phyloP scores from a whole-genome alignment of 495 filamentous ascomycete genomes.

The Beverwykella pulmonaria region DNA sequence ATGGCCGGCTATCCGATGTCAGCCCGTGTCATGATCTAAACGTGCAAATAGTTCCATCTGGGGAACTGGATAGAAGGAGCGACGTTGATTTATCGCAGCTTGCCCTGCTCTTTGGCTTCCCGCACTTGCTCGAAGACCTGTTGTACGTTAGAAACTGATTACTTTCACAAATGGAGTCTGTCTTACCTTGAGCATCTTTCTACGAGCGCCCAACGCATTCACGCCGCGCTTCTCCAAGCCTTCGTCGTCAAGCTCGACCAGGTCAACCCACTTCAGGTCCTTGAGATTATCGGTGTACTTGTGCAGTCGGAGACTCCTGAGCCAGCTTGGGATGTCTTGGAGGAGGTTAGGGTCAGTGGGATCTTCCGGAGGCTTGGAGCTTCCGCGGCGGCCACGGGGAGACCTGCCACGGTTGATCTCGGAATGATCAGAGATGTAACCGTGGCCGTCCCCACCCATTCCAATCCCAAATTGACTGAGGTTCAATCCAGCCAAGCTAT shows the following conservation, averaged over 20 bases:
- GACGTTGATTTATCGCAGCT: conserved; percentile 30
- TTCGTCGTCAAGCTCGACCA: conserved; percentile 90
- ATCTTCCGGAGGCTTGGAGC: conserved; percentile 96
- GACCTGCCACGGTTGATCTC: conserved; percentile 88
- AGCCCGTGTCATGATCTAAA: conserved; percentile 10
- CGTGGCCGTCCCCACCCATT: conserved; percentile 58
- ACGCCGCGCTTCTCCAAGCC: conserved; percentile 91
- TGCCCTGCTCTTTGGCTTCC: conserved; percentile 55
- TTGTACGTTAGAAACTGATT: conserved; percentile 16
- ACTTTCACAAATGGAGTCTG: neutral
- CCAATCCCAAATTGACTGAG: conserved; percentile 70
- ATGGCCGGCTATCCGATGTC: conserved; percentile 7
- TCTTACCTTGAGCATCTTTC: conserved; percentile 95
- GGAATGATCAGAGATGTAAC: conserved; percentile 93
- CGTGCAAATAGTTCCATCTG: conserved; percentile 10
- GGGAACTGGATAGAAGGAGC: neutral
- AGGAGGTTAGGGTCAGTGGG: conserved; percentile 88
- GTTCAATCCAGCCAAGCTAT: conserved; percentile 69
- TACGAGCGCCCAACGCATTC: conserved; percentile 89
- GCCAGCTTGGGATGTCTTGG: conserved; percentile 94
- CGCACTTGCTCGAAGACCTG: conserved; percentile 68
- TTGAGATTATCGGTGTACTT: conserved; percentile 99
- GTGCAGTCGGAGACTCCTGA: conserved; percentile 91
- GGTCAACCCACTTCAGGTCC: conserved; percentile 93
- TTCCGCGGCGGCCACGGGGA: conserved; percentile 88